Evolutionary conservation across 2,329 filamentous ascomycete species (phyloP), one percentile per base, ranked within the genome.

Genomic region (Beauveria pseudobassiana): DNA sequence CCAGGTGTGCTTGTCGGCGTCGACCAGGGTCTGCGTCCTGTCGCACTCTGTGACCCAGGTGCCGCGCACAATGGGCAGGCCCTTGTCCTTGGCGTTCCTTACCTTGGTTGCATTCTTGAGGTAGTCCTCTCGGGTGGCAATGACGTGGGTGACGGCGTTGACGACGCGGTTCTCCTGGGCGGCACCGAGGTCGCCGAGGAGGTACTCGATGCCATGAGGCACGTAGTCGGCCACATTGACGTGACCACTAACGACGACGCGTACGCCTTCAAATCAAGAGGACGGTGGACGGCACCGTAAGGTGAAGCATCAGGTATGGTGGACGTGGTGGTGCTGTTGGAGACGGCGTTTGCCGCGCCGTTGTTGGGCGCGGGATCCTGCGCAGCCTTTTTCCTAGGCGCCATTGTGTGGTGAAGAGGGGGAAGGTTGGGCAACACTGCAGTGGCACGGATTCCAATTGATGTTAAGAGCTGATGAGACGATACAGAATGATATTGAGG

Each of bases 1-100:
- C 72, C 69, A 74, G 26, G 63, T 49, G 30, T 70, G 72, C 22
- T 66, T 65, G 26, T 71, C 67, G 1, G 63, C 65, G 22, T 65
- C 63, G 14, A 72, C 64, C 49, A 66, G 65, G 54, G 64, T 66
- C 26, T 67, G 65, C 45, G 70, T 62, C 10, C 64, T 63, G 43
- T 81, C 73, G 24, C 80, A 85, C n/a, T 86, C 80, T 2, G 82
- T 65, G n/a, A 87, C 73, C 88, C 88, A 91, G 16, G 82, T 73
- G 0, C 87, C 70, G 10, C 73, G 77, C 28, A 91, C 80, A 51
- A 90, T 78, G 3, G 78, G 78, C 14, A 88, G 73, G 22, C 71
- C 75, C 40, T 79, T 75, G 14, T 75, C 66, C 10, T 75, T 70
- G 5, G 79, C 82, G 18, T 80, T 72, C 66, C 75, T 75, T 65